Evolutionary conservation across 1,139 yeast species (phyloP), one percentile per base, ranked within the genome.

Genomic region (Taphrina deformans): DNA sequence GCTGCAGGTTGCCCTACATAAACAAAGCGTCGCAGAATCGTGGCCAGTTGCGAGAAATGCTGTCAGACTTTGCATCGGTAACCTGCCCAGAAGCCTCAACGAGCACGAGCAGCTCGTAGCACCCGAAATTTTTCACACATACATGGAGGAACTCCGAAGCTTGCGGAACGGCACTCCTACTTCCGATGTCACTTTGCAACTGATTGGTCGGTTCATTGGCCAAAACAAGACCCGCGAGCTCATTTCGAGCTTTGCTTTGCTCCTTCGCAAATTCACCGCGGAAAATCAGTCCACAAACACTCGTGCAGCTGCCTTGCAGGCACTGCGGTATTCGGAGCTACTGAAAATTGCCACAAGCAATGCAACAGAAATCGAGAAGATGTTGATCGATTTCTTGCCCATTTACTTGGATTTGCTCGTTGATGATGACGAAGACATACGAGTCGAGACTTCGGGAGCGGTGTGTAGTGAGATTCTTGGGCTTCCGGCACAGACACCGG

Each of bases 381-480:
- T 41, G 10, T 12, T 27, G 2, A 7, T 44, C 6, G 7, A 44
- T 21, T n/a, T 44, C 14, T 31, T 44, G 18, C 44, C 61, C 2
- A 31, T 41, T 24, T 35, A 31, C 23, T 40, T 48, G 33, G 45
- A 29, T 23, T 24, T 40, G 12, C 29, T 59, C 40, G 26, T 41
- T n/a, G 63, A 59, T 27, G 63, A 59, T 38, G 63, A 59, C 35
- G 63, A 59, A 27, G 63, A 59, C 12, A 23, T 59, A 6, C 35
- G 63, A 14, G 21, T 12, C 5, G 40, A 26, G 12, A 16, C 63
- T 7, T 29, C 63, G 3, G 44, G 14, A 3, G 12, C 18, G 18
- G 41, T 41, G 6, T 40, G 56, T 29, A 26, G 16, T 6, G 24
- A 26, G 9, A 9, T 59, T 7, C 40, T 41, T 6, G 51, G 24